Evolutionary conservation across 331 rosid species (phyloP).

Genomic region (Rhamnella rubrinervis): DNA sequence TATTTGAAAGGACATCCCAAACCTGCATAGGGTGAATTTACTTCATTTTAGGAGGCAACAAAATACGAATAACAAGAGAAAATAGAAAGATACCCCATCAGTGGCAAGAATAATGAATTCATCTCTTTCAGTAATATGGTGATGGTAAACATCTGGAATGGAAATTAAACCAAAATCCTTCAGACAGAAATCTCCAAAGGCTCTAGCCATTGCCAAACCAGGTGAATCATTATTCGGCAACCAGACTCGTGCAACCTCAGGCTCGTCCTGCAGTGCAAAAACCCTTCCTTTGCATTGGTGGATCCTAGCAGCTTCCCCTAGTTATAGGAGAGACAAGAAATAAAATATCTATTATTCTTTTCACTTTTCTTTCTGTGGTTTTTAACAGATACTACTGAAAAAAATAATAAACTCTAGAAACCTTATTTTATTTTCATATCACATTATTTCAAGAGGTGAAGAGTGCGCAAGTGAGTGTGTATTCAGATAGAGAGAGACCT

Average conservation of each 20-base stretch:
- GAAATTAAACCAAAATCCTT: constrained; percentile 62
- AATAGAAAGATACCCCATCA: constrained; percentile 47
- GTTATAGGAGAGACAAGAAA: constrained; percentile 4
- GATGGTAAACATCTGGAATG: constrained; percentile 47
- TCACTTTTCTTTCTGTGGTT: not conserved
- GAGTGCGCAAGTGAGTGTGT: not conserved
- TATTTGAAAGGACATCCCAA: constrained; percentile 63
- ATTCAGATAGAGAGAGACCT: constrained; percentile 34
- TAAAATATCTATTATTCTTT: not conserved
- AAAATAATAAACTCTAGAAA: not conserved
- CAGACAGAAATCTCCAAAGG: constrained; percentile 62
- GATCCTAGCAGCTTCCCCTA: constrained; percentile 65
- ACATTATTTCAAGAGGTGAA: not conserved
- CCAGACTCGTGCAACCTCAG: constrained; percentile 58
- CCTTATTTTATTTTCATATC: not conserved
- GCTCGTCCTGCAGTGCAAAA: constrained; percentile 61
- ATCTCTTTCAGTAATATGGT: constrained; percentile 43
- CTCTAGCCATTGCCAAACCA: constrained; percentile 69
- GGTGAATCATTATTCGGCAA: constrained; percentile 54
- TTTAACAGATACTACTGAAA: too few relatives aligned
- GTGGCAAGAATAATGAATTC: constrained; percentile 57
- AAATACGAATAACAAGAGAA: not conserved
- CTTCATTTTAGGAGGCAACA: not conserved
- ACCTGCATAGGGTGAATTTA: constrained; percentile 24
- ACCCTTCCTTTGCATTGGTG: constrained; percentile 60